These are phyloP conservation scores for Podaxis carcinomalis DNA, from an alignment of 768 basidiomycete genomes.

Conservation along the genomic window DNA sequence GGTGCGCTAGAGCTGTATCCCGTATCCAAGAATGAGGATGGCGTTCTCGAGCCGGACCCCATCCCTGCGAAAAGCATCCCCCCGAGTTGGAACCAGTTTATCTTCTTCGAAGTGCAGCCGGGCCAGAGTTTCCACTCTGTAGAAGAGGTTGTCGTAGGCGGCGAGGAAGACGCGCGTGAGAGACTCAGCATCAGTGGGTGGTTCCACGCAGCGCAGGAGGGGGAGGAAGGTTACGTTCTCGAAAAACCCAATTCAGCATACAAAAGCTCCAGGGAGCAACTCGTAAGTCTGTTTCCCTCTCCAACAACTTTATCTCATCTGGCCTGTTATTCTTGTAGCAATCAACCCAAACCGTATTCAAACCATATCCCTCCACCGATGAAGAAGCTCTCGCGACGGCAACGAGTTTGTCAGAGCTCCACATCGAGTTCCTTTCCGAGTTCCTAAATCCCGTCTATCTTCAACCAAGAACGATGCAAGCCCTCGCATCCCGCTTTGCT, in stretches of 20 bases:
- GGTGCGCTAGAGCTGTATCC: constrained; percentile 95
- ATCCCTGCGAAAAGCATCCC: constrained; percentile 65
- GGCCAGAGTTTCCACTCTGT: constrained; percentile 95
- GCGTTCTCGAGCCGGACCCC: constrained; percentile 63
- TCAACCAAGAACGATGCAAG: constrained; percentile 72
- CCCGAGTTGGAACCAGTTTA: constrained; percentile 86
- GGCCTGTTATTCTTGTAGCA: constrained; percentile 34
- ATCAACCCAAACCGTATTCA: constrained; percentile 59
- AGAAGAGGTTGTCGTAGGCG: constrained; percentile 89
- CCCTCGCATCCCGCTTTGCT: constrained; percentile 76
- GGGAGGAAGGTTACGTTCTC: constrained; percentile 79
- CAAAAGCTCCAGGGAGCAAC: constrained; percentile 88
- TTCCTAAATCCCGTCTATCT: constrained; percentile 93
- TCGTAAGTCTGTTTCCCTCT: constrained; percentile 52
- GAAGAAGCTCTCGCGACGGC: constrained; percentile 42
- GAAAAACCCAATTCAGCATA: constrained; percentile 39
- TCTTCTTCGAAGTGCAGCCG: constrained; percentile 91
- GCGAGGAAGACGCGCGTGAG: constrained; percentile 63
- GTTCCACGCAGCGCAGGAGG: constrained; percentile 92
- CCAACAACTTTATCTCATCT: constrained; percentile 7
- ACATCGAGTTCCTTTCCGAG: constrained; percentile 70
- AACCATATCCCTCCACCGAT: constrained; percentile 41
- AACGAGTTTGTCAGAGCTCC: constrained; percentile 50
- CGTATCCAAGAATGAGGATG: constrained; percentile 51
- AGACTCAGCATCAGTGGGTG: constrained; percentile 92